Base-by-base conservation (phyloP, 192 early-diverging fungal species). In the Umbelopsis ramanniana region DNA sequence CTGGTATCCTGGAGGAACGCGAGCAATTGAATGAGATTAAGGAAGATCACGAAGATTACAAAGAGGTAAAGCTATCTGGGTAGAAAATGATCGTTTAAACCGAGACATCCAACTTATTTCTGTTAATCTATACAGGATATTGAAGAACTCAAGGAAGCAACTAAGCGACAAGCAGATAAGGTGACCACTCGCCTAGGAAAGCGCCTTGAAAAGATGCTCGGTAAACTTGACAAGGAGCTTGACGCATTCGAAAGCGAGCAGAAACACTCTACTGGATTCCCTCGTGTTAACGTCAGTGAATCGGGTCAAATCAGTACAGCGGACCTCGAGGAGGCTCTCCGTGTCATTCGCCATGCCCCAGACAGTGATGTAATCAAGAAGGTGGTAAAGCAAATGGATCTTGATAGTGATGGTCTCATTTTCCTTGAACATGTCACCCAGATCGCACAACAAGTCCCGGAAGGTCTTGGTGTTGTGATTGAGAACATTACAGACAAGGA, bases 141-240 rank as follows among this genome's bases (percentile, higher is more conserved):
- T 66, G 82, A 86, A 68, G 85, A 85, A 72, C 66, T 86, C 17
- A 78, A 87, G 22, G 85, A 85, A 53, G 84, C 82, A 24, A 83
- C 81, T 24, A 78, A 84, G 68, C 76, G 76, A 37, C 74, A 87
- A 57, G 77, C 88, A 14, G 75, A 86, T 53, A 89, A 90, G 60
- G 81, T 85, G 4, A 81, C 86, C 8, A 74, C 81, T 46, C 80
- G 86, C 29, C 81, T 95, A 70, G 86, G 89, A 12, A 79, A 81
- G 47, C 88, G 87, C 23, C 83, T 95, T 9, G 91, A 94, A 76
- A 93, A 92, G 82, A 93, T 95, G 93, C 86, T 95, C 69, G 72
- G 76, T 53, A 87, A 86, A 69, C 84, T 95, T 26, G 92, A 93
- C 69, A 81, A 82, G 52, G 93, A 95, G 71, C 68, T 94, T 15